phyloP scores from a whole-genome alignment of 768 basidiomycete species.

The Hypholoma sublateritium region DNA sequence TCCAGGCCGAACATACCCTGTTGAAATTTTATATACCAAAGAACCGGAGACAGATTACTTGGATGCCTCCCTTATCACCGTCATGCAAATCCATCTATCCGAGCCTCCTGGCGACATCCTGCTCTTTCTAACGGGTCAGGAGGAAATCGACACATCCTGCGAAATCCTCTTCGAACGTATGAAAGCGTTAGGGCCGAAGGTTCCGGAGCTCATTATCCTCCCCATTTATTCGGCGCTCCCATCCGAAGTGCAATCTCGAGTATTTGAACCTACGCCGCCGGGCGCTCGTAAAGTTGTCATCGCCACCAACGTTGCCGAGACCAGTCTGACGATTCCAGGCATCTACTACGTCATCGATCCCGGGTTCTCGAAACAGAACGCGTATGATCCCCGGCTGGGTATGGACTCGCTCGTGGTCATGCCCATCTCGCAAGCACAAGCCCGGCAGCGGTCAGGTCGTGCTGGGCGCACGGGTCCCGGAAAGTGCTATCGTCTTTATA shows the following conservation, averaged over 20 bases:
- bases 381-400: constrained; percentile 93
- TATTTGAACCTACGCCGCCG: constrained; percentile 97
- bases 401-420: constrained; percentile 99
- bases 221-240: constrained; percentile 98
- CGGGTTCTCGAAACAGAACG: constrained; percentile 98
- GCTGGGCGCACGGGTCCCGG: constrained; percentile 98
- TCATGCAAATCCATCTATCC: constrained; percentile 99
- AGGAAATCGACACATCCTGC: constrained; percentile 97
- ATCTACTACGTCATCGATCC: constrained; percentile 99
- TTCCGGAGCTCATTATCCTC: constrained; percentile 93
- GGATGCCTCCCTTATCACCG: constrained; percentile 96
- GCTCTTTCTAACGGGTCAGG: constrained; percentile 97
- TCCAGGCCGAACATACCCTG: constrained; percentile 98
- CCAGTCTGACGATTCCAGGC: constrained; percentile 95
- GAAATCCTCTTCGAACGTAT: constrained; percentile 98
- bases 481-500: constrained; percentile 97
- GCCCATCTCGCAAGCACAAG: constrained; percentile 98
- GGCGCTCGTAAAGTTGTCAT: constrained; percentile 99
- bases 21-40: constrained; percentile 97
- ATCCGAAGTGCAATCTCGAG: constrained; percentile 95
- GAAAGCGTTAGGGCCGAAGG: constrained; percentile 98
- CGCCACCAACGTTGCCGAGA: constrained; percentile 99
- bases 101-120: constrained; percentile 97
- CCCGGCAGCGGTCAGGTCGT: constrained; percentile 92
- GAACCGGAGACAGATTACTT: constrained; percentile 98